These are phyloP conservation scores for Elsinoe perseae DNA, from an alignment of 2,329 filamentous ascomycete species.

Conservation along the genomic window DNA sequence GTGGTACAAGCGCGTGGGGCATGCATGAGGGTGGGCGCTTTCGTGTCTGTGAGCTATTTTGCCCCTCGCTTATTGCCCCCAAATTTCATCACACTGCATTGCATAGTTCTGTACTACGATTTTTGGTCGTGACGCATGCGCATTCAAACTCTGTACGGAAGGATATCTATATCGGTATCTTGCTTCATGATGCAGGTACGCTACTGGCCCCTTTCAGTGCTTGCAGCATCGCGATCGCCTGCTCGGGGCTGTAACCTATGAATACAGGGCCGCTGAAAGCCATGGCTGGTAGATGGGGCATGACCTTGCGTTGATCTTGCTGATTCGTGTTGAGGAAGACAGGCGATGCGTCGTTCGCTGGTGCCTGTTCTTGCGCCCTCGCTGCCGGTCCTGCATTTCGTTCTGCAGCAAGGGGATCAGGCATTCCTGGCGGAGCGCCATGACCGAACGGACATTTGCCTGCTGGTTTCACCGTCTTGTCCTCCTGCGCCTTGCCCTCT, in stretches of 20 bases:
- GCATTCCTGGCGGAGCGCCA: constrained; percentile 16
- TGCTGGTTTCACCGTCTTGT: constrained; percentile 20
- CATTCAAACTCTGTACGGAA: background rate
- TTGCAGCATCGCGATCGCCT: constrained; percentile 69
- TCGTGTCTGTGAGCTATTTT: too few species aligned
- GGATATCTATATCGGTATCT: background rate
- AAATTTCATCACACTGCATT: too few species aligned
- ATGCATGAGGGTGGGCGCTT: too few species aligned
- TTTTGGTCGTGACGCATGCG: too few species aligned
- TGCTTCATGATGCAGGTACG: background rate
- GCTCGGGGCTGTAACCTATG: constrained; percentile 79
- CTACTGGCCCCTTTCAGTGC: constrained; percentile 23
- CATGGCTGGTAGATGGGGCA: constrained; percentile 52
- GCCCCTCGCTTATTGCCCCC: constrained; percentile 1
- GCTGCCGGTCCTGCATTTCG: background rate
- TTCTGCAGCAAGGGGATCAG: constrained; percentile 6
- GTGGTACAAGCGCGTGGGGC: constrained; percentile 7
- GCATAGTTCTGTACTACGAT: too few species aligned
- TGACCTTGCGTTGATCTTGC: background rate
- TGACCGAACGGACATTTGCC: constrained; percentile 52
- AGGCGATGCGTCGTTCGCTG: background rate
- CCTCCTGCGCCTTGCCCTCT: constrained; percentile 22
- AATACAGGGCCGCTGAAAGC: constrained; percentile 91
- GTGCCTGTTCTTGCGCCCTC: background rate
- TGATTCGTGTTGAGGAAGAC: constrained; percentile 3